A percentile compares a stretch with the other conserved stretches of the same genome.
phyloP scores from a whole-genome alignment of 768 basidiomycete genomes.

The Termitomyces sp. region DNA sequence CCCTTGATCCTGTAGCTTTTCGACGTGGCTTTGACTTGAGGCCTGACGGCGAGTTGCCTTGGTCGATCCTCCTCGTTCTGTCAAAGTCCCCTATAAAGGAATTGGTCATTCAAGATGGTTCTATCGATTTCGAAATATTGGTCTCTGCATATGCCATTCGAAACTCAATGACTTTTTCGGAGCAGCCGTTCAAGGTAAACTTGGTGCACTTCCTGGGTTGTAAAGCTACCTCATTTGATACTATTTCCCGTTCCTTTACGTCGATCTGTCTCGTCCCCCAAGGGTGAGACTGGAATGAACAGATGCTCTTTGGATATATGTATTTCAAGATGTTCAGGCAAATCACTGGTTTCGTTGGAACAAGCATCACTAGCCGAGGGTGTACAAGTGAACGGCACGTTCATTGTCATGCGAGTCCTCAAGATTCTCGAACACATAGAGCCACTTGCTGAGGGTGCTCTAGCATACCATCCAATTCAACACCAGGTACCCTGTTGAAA shows the following conservation, averaged over 20 bases:
- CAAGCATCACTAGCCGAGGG: not conserved
- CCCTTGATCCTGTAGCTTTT: constrained; percentile 5
- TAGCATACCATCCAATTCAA: not conserved
- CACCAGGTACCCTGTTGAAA: not conserved
- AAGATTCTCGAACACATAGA: not conserved
- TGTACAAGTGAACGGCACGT: not conserved
- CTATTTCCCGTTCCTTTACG: no score
- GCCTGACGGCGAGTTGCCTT: constrained; percentile 5
- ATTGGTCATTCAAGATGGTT: no score
- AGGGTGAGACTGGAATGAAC: not conserved
- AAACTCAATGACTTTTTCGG: not conserved
- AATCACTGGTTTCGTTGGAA: not conserved
- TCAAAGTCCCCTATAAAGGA: no score
- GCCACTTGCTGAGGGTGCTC: not conserved
- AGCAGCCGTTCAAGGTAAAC: not conserved
- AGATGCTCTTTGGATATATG: not conserved
- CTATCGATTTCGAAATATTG: no score
- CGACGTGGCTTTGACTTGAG: constrained; percentile 8
- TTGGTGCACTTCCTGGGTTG: not conserved
- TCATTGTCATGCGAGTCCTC: not conserved
- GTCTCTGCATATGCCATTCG: no score
- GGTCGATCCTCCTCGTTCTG: constrained; percentile 1
- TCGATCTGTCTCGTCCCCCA: no score
- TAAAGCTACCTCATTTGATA: not conserved
- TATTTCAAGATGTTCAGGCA: not conserved